phyloP scores from a whole-genome alignment of 2,329 filamentous ascomycete species.

The Botrytis medusae region DNA sequence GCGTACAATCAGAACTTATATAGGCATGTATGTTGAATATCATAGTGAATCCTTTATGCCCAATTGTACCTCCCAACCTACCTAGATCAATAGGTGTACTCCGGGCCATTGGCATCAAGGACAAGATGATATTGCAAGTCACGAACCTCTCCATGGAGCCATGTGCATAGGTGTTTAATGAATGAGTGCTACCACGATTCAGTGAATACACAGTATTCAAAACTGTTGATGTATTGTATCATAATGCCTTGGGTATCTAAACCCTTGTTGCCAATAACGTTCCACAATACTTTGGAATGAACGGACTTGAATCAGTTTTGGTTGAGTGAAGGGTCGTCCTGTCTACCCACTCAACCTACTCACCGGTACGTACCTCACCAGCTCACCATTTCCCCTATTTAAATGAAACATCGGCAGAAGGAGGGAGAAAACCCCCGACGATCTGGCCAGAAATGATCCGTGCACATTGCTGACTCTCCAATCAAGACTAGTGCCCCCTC shows the following conservation, averaged over 20 bases:
- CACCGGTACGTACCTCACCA: background rate
- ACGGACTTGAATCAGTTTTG: background rate
- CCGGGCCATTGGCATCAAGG: background rate
- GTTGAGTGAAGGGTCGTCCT: background rate
- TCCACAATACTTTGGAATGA: background rate
- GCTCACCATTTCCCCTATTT: background rate
- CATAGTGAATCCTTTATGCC: background rate
- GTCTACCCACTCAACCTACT: background rate
- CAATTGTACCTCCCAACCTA: background rate
- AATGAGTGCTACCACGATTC: background rate
- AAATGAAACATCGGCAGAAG: background rate
- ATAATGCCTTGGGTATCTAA: background rate
- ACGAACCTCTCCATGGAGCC: background rate
- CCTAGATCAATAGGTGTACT: background rate
- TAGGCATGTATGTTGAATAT: background rate
- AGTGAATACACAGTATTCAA: background rate
- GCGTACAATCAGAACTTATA: background rate
- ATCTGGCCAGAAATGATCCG: background rate
- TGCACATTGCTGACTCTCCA: background rate
- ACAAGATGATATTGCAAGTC: background rate
- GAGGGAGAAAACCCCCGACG: background rate
- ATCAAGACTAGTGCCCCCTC: slow-evolving; percentile 2
- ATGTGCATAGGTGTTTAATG: background rate
- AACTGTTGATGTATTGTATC: background rate
- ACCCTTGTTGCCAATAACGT: background rate